Base-by-base conservation (phyloP, 441 rosid genomes). In the Aquilaria agallochum region DNA sequence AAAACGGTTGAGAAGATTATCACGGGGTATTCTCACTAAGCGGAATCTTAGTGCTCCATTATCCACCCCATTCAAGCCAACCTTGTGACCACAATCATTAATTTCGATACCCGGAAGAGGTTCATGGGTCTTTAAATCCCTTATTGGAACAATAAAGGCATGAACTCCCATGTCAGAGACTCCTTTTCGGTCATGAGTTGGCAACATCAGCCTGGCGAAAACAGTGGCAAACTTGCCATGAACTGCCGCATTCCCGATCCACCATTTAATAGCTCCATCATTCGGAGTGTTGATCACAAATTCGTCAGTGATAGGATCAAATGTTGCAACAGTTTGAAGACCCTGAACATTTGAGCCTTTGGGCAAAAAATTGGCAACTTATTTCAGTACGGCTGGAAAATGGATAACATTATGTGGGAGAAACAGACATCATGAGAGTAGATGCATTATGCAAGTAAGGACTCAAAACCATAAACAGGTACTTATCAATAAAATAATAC, bases 181-280 rank as follows among this genome's bases (percentile, higher is more conserved):
- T 45, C 91, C 90, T 65, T 86, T 84, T 9, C 77, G 67, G 68
- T 95, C 96, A 73, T 88, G 91, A 63, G 95, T 82, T 30, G 95
- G 98, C 76, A 95, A 77, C 68, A 89, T 66, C 56, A 92, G 77
- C 78, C 70, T 89, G 47, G 99, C 97, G 63, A 95, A 95, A 74
- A 92, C 99, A 55, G 90, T 77, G n/a, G 97, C 99, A 51, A 95
- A 89, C 79, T 88, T 95, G 6, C 99, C 99, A 71, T 95, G 97
- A 68, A 89, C 96, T 5, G 99, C 99, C 56, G 99, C 99, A 72
- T 95, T 95, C 50, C 99, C 99, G 72, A 95, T 95, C 99, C 99
- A 92, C 99, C 99, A 95, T 72, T 95, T 95, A 68, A 92, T 92
- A 46, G 98, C 98, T 58, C 99, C 98, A 45, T 95, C 97, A 68